phyloP scores from a whole-genome alignment of 768 basidiomycete species.

The Tephrocybe sp. region DNA sequence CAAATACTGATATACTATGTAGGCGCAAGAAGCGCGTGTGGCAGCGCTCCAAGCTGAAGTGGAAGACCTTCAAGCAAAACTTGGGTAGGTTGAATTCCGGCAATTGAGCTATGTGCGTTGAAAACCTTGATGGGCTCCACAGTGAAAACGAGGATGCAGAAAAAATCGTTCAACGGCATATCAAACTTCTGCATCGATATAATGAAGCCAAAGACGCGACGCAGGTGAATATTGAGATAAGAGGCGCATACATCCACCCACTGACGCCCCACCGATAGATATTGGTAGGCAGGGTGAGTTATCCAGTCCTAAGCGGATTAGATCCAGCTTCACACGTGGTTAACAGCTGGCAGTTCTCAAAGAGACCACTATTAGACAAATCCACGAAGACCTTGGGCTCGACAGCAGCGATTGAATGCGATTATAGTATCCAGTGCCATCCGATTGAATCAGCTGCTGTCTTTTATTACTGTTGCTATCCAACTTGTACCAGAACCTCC shows the following conservation, averaged over 20 bases:
- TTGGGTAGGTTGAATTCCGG: constrained; percentile 21
- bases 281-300: constrained; percentile 69
- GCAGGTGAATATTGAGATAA: constrained; percentile 44
- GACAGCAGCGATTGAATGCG: constrained; percentile 47
- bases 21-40: constrained; percentile 27
- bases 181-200: constrained; percentile 69
- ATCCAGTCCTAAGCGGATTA: background rate
- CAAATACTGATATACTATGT: background rate
- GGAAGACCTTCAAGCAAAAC: constrained; percentile 21
- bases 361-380: constrained; percentile 67
- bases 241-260: constrained; percentile 4
- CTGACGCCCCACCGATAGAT: constrained; percentile 40
- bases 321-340: background rate
- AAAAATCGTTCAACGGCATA: constrained; percentile 52
- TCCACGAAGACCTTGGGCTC: constrained; percentile 71
- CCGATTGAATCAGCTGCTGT: background rate
- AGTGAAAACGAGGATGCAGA: constrained; percentile 25
- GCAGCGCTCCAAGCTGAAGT: constrained; percentile 25
- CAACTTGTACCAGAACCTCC: constrained; percentile 47
- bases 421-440: too few relatives aligned
- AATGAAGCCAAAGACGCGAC: constrained; percentile 84
- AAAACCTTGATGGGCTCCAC: background rate
- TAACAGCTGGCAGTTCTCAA: constrained; percentile 67
- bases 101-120: background rate
- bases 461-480: constrained; percentile 25